Base-by-base conservation (phyloP, 2,329 filamentous ascomycete species). In the Juglanconis oblonga region DNA sequence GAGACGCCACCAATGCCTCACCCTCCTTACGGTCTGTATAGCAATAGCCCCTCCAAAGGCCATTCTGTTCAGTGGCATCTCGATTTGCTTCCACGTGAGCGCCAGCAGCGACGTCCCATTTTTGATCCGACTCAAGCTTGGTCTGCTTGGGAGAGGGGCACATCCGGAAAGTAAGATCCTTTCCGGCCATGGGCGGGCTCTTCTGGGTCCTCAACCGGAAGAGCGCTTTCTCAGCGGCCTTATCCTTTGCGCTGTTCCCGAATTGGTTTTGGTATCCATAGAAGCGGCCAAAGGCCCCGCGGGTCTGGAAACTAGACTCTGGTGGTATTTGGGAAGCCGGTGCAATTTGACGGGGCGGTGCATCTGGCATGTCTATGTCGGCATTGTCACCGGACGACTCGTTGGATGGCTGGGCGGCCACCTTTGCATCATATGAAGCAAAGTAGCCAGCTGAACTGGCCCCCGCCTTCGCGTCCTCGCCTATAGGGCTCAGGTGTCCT, bases 181-280 rank as follows among this genome's bases (percentile, higher is more conserved):
- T 77, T 58, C 94, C 94, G 10, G 97, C 84, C 92, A 98, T 96
- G 9, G 94, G 94, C 45, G 94, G 94, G 62, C 86, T 87, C 40
- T 63, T 55, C 24, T 66, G 69, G 13, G 65, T 62, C 29, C 80
- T 80, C 77, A 86, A 83, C 32, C 79, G 78, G 62, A 80, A 76
- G 44, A 85, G 66, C 52, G 71, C 71, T 17, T 69, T 66, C 49
- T 75, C 73, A 67, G 81, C 78, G 29, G 78, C 79, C 65, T 82
- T 75, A 61, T 81, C 81, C 69, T 80, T 77, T 17, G 32, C 60
- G 10, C 53, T 24, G 17, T 24, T 24, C 17, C 17, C 44, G n/a
- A 47, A 45, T 38, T 57, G 54, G 67, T 77, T 77, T 59, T 76
- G 73, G 62, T 61, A 63, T 24, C 62, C 62, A 36, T 78, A 74